phyloP scores from a whole-genome alignment of 2,329 filamentous ascomycete genomes.

The Aureobasidium sp. region DNA sequence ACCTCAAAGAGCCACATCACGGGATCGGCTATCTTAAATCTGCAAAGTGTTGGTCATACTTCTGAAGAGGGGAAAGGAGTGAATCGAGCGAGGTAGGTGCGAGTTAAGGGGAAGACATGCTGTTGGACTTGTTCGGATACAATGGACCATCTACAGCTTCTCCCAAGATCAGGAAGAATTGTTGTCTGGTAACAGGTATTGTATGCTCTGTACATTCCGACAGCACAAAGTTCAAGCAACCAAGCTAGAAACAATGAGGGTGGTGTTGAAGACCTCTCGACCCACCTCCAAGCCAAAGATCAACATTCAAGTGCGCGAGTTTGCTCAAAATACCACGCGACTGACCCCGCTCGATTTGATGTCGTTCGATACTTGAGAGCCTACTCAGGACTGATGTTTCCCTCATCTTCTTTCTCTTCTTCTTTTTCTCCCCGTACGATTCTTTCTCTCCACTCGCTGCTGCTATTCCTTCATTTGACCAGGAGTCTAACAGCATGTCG shows the following conservation, averaged over 20 bases:
- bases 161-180: not conserved
- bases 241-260: not conserved
- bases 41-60: not conserved
- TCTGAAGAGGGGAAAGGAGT: not conserved
- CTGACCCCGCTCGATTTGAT: not conserved
- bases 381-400: not conserved
- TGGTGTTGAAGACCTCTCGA: not conserved
- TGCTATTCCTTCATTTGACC: not conserved
- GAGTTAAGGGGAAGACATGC: not conserved
- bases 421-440: not conserved
- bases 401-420: not conserved
- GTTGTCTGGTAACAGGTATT: no score
- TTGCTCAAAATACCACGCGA: not conserved
- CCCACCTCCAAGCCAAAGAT: not conserved
- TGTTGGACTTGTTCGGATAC: not conserved
- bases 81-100: not conserved
- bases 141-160: not conserved
- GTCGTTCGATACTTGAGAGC: not conserved
- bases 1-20: not conserved
- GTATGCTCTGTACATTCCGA: not conserved
- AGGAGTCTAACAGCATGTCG: not conserved
- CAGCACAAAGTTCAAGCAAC: not conserved
- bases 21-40: not conserved
- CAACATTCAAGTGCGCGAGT: not conserved
- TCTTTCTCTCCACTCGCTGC: no score